Evolutionary conservation across 1,284 basidiomycete species (phyloP).

Genomic region (Sphaerobolus stellatus): DNA sequence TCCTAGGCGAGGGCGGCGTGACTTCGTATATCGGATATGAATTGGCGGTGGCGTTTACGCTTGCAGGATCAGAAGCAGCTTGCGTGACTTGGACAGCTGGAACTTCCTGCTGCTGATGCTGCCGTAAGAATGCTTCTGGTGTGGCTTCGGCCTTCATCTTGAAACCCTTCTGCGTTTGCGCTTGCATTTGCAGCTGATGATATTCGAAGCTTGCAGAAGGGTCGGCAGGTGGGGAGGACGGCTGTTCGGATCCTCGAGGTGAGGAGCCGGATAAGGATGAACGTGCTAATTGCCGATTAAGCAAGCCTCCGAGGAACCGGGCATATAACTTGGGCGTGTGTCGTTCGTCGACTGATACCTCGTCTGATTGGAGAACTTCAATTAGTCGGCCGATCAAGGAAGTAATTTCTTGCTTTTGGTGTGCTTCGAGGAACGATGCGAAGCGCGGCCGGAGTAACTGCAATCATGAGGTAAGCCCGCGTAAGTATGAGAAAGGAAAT

Average conservation of each 20-base stretch:
- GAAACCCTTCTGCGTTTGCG: not conserved
- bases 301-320: conserved; percentile 66
- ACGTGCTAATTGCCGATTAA: conserved; percentile 31
- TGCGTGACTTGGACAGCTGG: not conserved
- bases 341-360: conserved; percentile 70
- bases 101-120: not conserved
- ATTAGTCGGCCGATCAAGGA: conserved; percentile 61
- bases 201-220: not conserved
- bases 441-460: conserved; percentile 75
- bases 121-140: not conserved
- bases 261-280: too few species aligned
- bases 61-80: not conserved
- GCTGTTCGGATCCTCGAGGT: not conserved
- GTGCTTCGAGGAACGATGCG: conserved; percentile 51
- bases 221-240: not conserved
- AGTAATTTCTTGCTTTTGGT: conserved; percentile 61
- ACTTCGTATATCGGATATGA: too few species aligned
- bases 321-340: conserved; percentile 76
- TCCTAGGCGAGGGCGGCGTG: too few species aligned
- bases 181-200: not conserved
- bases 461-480: not conserved
- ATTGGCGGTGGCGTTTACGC: not conserved
- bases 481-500: not conserved
- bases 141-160: not conserved
- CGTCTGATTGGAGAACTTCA: conserved; percentile 60